Percentiles rank a stretch among this genome's conserved stretches.
phyloP scores from a whole-genome alignment of 2,329 filamentous ascomycete species.

The Sporothrix phasma region DNA sequence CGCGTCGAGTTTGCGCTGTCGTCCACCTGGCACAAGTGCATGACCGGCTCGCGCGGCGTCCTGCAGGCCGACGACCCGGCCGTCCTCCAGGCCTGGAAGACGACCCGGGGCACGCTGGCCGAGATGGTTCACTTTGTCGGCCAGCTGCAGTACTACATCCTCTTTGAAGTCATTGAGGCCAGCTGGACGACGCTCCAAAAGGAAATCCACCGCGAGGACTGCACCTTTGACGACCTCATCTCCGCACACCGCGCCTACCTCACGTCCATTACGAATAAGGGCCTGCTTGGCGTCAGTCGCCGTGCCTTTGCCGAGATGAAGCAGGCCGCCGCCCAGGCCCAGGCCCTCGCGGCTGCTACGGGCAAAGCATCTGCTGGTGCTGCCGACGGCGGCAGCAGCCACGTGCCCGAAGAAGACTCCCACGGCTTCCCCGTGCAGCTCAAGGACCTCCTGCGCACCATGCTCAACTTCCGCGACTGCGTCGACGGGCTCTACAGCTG shows the following conservation, averaged over 20 bases:
- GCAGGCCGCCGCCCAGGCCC: slow-evolving; percentile 25
- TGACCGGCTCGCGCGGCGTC: slow-evolving; percentile 90
- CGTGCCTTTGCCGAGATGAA: slow-evolving; percentile 31
- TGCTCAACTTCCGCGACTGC: slow-evolving; percentile 87
- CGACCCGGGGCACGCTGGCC: slow-evolving; percentile 74
- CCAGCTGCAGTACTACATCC: slow-evolving; percentile 95
- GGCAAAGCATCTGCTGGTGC: slow-evolving; percentile 11
- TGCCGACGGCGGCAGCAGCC: slow-evolving; percentile 24
- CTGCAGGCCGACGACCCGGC: slow-evolving; percentile 61
- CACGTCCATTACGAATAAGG: slow-evolving; percentile 90
- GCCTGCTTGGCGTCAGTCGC: slow-evolving; percentile 67
- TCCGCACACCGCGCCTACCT: slow-evolving; percentile 84
- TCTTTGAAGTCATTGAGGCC: slow-evolving; percentile 96
- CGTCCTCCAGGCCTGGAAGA: slow-evolving; percentile 77
- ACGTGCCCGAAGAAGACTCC: slow-evolving; percentile 48
- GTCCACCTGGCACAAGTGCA: slow-evolving; percentile 87
- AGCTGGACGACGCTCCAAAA: slow-evolving; percentile 87
- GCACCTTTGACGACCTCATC: slow-evolving; percentile 91
- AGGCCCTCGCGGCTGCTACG: slow-evolving; percentile 52
- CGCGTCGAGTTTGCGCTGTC: slow-evolving; percentile 89
- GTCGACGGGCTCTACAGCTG: slow-evolving; percentile 93
- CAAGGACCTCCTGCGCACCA: slow-evolving; percentile 82
- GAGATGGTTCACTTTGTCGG: slow-evolving; percentile 99
- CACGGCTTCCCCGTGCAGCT: slow-evolving; percentile 82
- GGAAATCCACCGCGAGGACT: slow-evolving; percentile 67